Conservation (phyloP, 192 early-diverging fungal species). For the Umbelopsis ramanniana region DNA sequence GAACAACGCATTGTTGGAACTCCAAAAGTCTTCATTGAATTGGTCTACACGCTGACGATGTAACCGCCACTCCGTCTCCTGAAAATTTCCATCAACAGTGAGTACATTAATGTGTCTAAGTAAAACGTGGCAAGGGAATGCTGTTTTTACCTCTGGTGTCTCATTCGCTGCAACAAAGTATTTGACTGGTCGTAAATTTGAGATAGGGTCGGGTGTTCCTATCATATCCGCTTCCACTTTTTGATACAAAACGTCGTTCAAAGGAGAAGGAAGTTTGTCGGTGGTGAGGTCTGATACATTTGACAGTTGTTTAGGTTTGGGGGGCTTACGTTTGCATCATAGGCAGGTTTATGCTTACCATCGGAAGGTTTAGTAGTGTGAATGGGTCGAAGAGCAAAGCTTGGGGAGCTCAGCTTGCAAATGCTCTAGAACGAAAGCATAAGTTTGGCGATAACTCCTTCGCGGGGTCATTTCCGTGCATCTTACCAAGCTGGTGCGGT, state of each 20-base stretch:
- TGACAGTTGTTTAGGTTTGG: neutral
- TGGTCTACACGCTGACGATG: constrained; percentile 49
- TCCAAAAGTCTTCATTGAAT: constrained; percentile 62
- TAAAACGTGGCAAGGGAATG: neutral
- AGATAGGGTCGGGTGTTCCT: constrained; percentile 57
- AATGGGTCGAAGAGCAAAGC: neutral
- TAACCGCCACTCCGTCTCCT: constrained; percentile 53
- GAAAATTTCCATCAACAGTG: neutral
- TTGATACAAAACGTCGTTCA: constrained; percentile 23
- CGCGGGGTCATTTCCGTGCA: neutral
- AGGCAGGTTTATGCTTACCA: neutral
- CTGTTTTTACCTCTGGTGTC: constrained; percentile 39
- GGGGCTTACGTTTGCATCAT: neutral
- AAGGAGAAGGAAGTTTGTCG: neutral
- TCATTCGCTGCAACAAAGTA: constrained; percentile 52
- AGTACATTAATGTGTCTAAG: neutral
- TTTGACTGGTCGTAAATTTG: constrained; percentile 56
- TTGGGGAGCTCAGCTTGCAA: neutral
- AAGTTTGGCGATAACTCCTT: neutral
- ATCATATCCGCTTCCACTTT: constrained; percentile 43
- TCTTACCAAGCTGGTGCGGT: neutral
- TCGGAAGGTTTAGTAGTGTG: constrained; percentile 18
- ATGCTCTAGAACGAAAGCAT: neutral
- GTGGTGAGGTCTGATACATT: neutral
- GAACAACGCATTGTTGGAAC: constrained; percentile 57